These are phyloP conservation scores for Daldinia decipiens DNA, from an alignment of 495 filamentous ascomycete species.

Conservation along the genomic window DNA sequence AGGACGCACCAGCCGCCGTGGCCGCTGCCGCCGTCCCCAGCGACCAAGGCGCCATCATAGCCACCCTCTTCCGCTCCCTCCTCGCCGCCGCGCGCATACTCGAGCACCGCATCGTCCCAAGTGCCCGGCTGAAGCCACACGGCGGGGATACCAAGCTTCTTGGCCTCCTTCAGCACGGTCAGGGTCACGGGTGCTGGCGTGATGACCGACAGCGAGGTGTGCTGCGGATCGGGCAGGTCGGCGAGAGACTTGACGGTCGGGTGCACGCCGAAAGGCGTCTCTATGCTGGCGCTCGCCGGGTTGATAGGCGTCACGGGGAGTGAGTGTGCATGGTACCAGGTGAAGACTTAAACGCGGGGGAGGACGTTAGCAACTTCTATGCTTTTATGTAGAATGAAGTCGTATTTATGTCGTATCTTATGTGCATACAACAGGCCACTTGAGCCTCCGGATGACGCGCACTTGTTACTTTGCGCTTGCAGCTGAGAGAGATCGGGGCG, in stretches of 20 bases:
- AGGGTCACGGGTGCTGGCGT: conserved; percentile 83
- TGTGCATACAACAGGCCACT: conserved; percentile 25
- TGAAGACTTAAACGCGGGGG: conserved; percentile 69
- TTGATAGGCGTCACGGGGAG: conserved; percentile 87
- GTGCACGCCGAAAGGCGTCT: conserved; percentile 61
- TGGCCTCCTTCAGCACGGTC: conserved; percentile 78
- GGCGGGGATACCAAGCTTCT: conserved; percentile 76
- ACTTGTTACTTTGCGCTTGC: conserved; percentile 27
- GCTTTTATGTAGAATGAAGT: background rate
- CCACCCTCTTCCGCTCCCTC: conserved; percentile 52
- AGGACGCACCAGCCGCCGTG: conserved; percentile 91
- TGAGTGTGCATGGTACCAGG: conserved; percentile 83
- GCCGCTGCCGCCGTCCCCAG: conserved; percentile 71
- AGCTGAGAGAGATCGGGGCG: conserved; percentile 25
- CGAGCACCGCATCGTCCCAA: conserved; percentile 77
- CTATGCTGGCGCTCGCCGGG: conserved; percentile 71
- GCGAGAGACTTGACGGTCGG: conserved; percentile 72
- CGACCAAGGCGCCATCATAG: conserved; percentile 73
- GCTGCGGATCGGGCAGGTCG: conserved; percentile 67
- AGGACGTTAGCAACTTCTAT: conserved; percentile 28
- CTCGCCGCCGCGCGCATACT: conserved; percentile 67
- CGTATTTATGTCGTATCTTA: conserved; percentile 8
- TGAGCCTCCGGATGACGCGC: conserved; percentile 10
- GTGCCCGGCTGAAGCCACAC: conserved; percentile 95
- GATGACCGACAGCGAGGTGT: conserved; percentile 85